Conservation (phyloP, 139 green algal species). For the Chlorella sorokiniana region DNA sequence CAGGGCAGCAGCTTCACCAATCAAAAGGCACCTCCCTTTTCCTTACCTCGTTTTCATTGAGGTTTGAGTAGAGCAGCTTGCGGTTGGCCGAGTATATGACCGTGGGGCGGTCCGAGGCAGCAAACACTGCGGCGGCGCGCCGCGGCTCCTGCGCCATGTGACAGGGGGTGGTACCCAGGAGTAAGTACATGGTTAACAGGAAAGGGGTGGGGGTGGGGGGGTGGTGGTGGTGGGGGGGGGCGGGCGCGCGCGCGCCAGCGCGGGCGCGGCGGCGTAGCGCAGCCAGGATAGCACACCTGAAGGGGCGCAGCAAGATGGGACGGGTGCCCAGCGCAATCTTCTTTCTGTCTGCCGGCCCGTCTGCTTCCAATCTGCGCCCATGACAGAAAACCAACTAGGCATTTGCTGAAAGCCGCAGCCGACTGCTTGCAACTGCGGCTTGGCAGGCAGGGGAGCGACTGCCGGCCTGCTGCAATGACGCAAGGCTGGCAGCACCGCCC, state of each 20-base stretch:
- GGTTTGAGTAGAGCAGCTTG: slow-evolving; percentile 96
- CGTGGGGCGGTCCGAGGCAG: slow-evolving; percentile 91
- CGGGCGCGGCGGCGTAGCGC: no score
- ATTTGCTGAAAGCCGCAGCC: neutral
- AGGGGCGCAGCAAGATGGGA: slow-evolving; percentile 84
- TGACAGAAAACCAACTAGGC: neutral
- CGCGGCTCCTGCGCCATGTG: slow-evolving; percentile 23
- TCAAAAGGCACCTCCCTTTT: neutral
- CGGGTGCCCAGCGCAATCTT: slow-evolving; percentile 89
- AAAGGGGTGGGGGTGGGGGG: no score
- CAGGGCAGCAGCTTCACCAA: neutral
- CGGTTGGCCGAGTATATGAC: slow-evolving; percentile 90
- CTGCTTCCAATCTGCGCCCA: slow-evolving; percentile 19
- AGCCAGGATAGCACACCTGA: slow-evolving; percentile 44
- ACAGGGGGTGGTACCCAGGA: neutral
- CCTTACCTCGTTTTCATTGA: slow-evolving; percentile 92
- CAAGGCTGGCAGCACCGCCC: neutral
- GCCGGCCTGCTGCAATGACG: neutral
- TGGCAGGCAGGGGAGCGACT: no score
- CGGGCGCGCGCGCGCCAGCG: no score
- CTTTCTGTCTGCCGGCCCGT: slow-evolving; percentile 74
- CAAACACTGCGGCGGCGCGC: slow-evolving; percentile 86
- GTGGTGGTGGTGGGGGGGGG: no score
- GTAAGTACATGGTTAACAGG: neutral
- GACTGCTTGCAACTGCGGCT: no score